Evolutionary conservation across 176 grass and related monocot genomes (phyloP).

Genomic region (Neostapfia colusana): DNA sequence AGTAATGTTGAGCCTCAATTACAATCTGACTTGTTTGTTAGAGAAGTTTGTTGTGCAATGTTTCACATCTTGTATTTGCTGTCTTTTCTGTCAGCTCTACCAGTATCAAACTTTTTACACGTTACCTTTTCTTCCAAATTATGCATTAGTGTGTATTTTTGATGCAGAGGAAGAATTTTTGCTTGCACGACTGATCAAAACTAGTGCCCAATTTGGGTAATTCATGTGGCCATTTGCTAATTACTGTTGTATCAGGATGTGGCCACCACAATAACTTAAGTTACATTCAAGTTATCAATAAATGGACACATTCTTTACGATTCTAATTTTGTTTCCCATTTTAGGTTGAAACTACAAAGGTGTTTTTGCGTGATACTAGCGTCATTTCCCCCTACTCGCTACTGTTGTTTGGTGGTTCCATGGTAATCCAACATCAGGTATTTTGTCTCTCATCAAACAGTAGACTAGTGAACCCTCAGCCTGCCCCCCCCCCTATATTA

Average conservation of each 20-base stretch:
- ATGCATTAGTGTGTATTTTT: neutral
- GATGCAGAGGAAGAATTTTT: neutral
- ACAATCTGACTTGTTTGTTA: neutral
- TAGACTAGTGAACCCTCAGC: neutral
- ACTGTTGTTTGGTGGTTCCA: slow-evolving; percentile 84
- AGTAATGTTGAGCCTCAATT: neutral
- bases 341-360: slow-evolving; percentile 91
- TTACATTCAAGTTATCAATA: slow-evolving; percentile 4
- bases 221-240: neutral
- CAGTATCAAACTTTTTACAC: neutral
- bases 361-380: slow-evolving; percentile 81
- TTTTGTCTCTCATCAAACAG: slow-evolving; percentile 1
- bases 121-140: slow-evolving; percentile 29
- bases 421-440: slow-evolving; percentile 96
- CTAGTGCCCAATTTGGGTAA: neutral
- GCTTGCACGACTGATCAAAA: neutral
- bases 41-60: neutral
- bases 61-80: slow-evolving; percentile 6
- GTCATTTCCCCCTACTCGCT: slow-evolving; percentile 88
- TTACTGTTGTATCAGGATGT: neutral
- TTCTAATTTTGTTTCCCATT: slow-evolving; percentile 43
- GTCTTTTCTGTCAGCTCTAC: slow-evolving; percentile 23
- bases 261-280: neutral
- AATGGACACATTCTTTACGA: slow-evolving; percentile 35
- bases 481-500: neutral